Evolutionary conservation across 2,329 filamentous ascomycete genomes (phyloP).

Genomic region (Cyphellophora europaea): DNA sequence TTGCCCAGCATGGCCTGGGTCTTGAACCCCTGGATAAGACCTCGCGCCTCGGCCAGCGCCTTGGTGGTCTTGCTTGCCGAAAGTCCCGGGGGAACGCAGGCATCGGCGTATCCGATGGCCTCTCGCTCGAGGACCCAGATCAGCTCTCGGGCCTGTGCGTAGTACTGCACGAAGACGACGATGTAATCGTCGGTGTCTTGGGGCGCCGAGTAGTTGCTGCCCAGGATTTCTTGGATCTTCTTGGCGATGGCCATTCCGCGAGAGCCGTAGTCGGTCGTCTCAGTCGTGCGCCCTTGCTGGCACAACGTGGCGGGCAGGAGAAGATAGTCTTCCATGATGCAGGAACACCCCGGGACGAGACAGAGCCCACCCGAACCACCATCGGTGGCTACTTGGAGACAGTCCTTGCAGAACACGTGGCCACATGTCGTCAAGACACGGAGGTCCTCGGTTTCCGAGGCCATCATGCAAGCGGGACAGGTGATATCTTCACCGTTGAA

Average conservation of each 20-base stretch:
- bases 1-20: background rate
- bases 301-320: too few relatives aligned
- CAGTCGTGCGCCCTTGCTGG: too few relatives aligned
- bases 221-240: background rate
- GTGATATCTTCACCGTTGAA: too few relatives aligned
- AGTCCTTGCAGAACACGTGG: constrained; percentile 39
- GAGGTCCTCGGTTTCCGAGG: too few relatives aligned
- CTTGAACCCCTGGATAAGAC: too few relatives aligned
- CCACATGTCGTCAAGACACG: constrained; percentile 41
- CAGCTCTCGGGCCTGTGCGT: constrained; percentile 22
- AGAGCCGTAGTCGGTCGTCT: too few relatives aligned
- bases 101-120: constrained; percentile 28
- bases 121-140: constrained; percentile 27
- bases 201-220: background rate
- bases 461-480: too few relatives aligned
- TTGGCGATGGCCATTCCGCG: constrained; percentile 4
- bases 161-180: constrained; percentile 4
- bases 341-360: too few relatives aligned
- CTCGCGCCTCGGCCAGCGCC: constrained; percentile 8
- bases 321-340: too few relatives aligned
- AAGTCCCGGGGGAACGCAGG: constrained; percentile 20
- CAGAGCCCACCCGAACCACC: too few relatives aligned
- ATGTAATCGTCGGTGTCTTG: background rate
- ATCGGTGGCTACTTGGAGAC: too few relatives aligned
- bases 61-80: constrained; percentile 17